Base-by-base conservation (phyloP, 148 eudicot species). In the Heliamphora exappendiculata region DNA sequence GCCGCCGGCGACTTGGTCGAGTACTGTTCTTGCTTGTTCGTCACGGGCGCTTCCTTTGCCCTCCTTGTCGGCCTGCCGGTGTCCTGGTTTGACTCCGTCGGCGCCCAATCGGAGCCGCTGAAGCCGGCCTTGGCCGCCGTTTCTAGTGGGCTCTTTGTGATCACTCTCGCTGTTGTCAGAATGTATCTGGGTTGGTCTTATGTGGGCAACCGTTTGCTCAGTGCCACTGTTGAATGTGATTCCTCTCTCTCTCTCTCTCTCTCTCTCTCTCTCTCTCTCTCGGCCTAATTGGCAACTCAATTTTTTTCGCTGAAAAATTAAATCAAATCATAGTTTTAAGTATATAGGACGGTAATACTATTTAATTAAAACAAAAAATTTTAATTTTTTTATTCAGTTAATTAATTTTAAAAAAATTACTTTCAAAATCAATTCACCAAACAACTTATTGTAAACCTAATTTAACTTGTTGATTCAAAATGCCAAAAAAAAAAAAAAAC, bases 121-220 rank as follows among this genome's bases (percentile, higher is more conserved):
- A 84, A 82, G 73, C 73, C 87, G 72, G 67, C 82, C 4, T 49
- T 92, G 65, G 96, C 90, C 0, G 87, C 87, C 20, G 85, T 78
- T 20, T 87, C 90, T 2, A 84, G 87, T 76, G 99, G 96, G 36
- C 20, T 95, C 8, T 75, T 89, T 75, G 86, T 81, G 57, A 87
- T 86, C 5, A 95, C 93, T 58, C 75, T 95, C 69, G 92, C 89
- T 69, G 96, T 92, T 76, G 81, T 95, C 36, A 89, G 99, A 85
- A 95, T 92, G 94, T 95, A 95, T 53, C 76, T 95, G 75, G 99
- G 99, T 26, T 95, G 99, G 97, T 97, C 99, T 53, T 95, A 95
- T 81, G 96, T 95, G 26, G 99, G 99, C 9, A 95, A 95, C 37
- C 82, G 99, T n/a, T 78, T 92, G 74, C 93, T 95, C 60, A 95